Conservation (phyloP, 2,329 filamentous ascomycete species). For the Aspergillus fumigatus region DNA sequence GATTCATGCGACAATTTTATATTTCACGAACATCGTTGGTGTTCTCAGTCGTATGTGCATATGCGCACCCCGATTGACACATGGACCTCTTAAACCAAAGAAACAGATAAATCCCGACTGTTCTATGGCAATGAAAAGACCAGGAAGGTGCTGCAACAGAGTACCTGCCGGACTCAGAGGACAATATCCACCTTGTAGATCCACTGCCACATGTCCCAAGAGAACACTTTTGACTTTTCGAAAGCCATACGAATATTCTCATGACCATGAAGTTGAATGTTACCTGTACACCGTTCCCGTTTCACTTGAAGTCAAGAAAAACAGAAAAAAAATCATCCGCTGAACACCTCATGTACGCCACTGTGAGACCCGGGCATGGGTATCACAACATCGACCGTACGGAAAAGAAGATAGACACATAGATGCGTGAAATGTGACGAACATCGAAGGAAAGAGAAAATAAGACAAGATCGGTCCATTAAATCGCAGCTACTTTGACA, state of each 20-base stretch:
- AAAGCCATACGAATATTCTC: background rate
- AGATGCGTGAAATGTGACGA: slow-evolving; percentile 7
- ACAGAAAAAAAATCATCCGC: background rate
- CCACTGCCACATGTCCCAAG: background rate
- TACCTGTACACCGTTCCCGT: background rate
- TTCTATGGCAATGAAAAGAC: background rate
- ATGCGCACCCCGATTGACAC: background rate
- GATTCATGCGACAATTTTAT: background rate
- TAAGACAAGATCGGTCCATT: background rate
- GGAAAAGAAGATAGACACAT: slow-evolving; percentile 10
- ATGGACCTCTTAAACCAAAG: background rate
- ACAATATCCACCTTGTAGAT: background rate
- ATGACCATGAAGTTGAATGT: background rate
- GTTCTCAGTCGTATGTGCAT: background rate
- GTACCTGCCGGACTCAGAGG: background rate
- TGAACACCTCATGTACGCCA: slow-evolving; percentile 20
- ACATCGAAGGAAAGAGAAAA: slow-evolving; percentile 5
- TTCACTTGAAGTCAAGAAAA: background rate
- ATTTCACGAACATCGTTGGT: background rate
- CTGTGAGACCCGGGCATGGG: slow-evolving; percentile 21
- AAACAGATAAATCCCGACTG: background rate
- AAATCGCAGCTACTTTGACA: background rate
- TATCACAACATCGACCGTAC: slow-evolving; percentile 19
- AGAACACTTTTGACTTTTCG: background rate
- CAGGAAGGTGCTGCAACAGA: background rate